phyloP scores from a whole-genome alignment of 169 alveolate genomes.

The Plasmodium inui region DNA sequence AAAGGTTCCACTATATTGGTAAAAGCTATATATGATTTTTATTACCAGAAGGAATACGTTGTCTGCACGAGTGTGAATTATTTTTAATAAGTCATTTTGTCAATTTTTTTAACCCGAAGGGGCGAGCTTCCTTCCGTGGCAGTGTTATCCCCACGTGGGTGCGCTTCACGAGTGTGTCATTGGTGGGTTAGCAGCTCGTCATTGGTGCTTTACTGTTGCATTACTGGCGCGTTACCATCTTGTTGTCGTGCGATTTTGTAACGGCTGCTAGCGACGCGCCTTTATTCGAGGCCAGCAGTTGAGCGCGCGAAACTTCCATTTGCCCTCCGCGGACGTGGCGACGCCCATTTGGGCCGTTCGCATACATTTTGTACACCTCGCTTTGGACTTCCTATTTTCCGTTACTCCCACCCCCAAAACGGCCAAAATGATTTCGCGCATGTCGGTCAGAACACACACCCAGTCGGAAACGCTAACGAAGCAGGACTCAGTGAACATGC shows the following conservation, averaged over 20 bases:
- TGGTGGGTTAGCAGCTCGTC: too few relatives aligned
- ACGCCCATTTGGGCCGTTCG: not conserved
- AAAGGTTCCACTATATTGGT: slow-evolving; percentile 23
- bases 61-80: not conserved
- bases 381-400: not conserved
- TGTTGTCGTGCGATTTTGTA: not conserved
- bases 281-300: not conserved
- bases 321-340: not conserved
- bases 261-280: not conserved
- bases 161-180: not conserved
- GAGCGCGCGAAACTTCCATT: not conserved
- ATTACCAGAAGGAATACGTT: not conserved
- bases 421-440: slow-evolving; percentile 57
- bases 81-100: not conserved
- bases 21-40: slow-evolving; percentile 38
- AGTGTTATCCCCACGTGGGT: not conserved
- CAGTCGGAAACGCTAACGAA: slow-evolving; percentile 47
- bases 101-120: not conserved
- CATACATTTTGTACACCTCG: not conserved
- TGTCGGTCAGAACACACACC: slow-evolving; percentile 66
- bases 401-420: not conserved
- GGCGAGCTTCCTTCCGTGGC: not conserved
- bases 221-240: not conserved
- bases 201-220: too few relatives aligned
- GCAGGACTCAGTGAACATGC: slow-evolving; percentile 78